Base-by-base conservation (phyloP, 2,329 filamentous ascomycete genomes). In the Colletotrichum lindemuthianum region DNA sequence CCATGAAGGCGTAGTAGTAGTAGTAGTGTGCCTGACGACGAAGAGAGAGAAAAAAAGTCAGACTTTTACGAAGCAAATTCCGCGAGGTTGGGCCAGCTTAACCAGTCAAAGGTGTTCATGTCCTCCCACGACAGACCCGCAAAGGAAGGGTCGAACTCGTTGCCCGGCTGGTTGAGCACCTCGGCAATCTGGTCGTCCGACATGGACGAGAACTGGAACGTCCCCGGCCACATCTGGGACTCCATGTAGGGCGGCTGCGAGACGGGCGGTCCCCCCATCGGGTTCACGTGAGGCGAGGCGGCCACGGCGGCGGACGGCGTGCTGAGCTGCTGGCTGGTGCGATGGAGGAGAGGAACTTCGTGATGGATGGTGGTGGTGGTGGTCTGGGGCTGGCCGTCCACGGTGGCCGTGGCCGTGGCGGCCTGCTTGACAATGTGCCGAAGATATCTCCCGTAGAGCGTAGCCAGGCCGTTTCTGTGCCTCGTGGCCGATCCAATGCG, bases 151-250 rank as follows among this genome's bases (percentile, higher is more conserved):
- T 87, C 84, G 66, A 90, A 85, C 13, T 84, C 83, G 33, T 87
- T 84, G 4, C 84, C 87, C 1, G 87, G 86, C 66, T 86, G 84
- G 70, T 88, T 89, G 34, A 91, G 81, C 5, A 88, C 86, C 67
- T 90, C 87, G 6, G 87, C 82, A 50, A 91, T 88, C 71, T 91
- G 88, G 63, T 89, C 84, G 61, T 90, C 87, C 1, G 88, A 90
- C 89, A 91, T 91, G 37, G 87, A 80, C 2, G 87, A 90, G 72
- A 90, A 89, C 32, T 88, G 86, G 24, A 90, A 70, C 5, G 85
- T 81, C 65, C 86, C 83, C 0, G 80, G 72, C 80, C 82, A 84
- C 8, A 81, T 63, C 6, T 64, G 56, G 72, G 70, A 45, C 51
- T 72, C 71, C 49, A 76, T 41, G 32, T 76, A 75, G 8, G 59